Evolutionary conservation across 140 eudicot species (phyloP).

Genomic region (Senecio squalidus): DNA sequence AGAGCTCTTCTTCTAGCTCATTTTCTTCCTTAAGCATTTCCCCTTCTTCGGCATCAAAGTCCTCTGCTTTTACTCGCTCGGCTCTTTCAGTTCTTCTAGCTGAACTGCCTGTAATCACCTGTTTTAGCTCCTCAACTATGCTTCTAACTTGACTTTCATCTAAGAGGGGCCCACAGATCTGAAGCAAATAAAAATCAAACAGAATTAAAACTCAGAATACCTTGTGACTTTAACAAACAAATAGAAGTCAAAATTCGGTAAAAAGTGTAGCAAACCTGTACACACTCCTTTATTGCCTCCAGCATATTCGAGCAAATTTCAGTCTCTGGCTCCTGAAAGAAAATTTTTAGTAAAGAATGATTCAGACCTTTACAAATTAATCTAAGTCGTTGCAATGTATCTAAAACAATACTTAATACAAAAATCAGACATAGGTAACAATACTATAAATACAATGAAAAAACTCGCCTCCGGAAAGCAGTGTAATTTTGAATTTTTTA

Average conservation of each 20-base stretch:
- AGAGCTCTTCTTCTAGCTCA: slow-evolving; percentile 63
- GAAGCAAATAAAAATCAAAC: slow-evolving; percentile 5
- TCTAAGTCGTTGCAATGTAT: slow-evolving; percentile 1
- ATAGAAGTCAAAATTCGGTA: not conserved
- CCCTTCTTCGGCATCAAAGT: slow-evolving; percentile 67
- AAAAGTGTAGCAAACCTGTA: slow-evolving; percentile 34
- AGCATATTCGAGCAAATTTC: slow-evolving; percentile 60
- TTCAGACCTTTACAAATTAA: not conserved
- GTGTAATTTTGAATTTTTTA: no score
- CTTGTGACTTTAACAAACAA: not conserved
- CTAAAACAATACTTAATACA: not conserved
- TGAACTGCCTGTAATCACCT: slow-evolving; percentile 54
- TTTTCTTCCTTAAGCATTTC: slow-evolving; percentile 71
- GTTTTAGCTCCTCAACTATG: slow-evolving; percentile 62
- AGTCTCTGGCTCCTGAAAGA: slow-evolving; percentile 62
- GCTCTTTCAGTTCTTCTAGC: slow-evolving; percentile 52
- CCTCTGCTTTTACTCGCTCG: slow-evolving; percentile 61
- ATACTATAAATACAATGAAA: no score
- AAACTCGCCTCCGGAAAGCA: no score
- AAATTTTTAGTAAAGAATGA: slow-evolving; percentile 17
- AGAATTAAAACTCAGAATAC: not conserved
- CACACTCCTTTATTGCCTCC: slow-evolving; percentile 58
- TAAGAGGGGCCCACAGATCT: slow-evolving; percentile 57
- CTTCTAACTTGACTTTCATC: slow-evolving; percentile 56
- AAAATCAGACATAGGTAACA: no score